Percentiles rank a stretch among this genome's conserved stretches.
These are phyloP conservation scores for Dioscorea cayenensis DNA, from an alignment of 116 monocot genomes.

Conservation along the genomic window DNA sequence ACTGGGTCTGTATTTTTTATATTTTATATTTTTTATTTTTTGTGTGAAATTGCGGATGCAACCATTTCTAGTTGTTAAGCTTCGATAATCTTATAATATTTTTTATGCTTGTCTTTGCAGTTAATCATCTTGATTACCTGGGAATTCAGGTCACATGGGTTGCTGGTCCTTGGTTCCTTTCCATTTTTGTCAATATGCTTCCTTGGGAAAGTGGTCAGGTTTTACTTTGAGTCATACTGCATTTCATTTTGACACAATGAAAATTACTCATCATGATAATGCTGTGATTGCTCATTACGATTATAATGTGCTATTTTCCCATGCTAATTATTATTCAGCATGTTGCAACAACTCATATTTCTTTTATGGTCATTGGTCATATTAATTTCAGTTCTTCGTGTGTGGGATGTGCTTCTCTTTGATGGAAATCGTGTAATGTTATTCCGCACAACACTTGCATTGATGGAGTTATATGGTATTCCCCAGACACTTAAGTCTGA, in stretches of 20 bases:
- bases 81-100: neutral
- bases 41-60: neutral
- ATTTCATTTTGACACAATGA: neutral
- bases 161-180: conserved; percentile 95
- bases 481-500: neutral
- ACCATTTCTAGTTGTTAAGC: neutral
- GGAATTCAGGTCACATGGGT: conserved; percentile 96
- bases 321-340: neutral
- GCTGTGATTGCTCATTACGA: neutral
- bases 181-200: conserved; percentile 96
- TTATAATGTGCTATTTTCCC: neutral
- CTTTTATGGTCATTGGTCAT: neutral
- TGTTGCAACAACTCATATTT: neutral
- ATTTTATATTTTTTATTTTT: neutral
- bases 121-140: conserved; percentile 85
- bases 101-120: conserved; percentile 35
- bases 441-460: conserved; percentile 77
- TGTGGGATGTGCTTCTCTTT: conserved; percentile 95
- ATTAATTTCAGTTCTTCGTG: conserved; percentile 70
- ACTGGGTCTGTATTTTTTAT: conserved; percentile 50
- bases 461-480: conserved; percentile 97
- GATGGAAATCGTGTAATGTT: conserved; percentile 91
- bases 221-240: conserved; percentile 20
- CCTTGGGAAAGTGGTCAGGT: conserved; percentile 99
- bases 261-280: neutral